Base-by-base conservation (phyloP, 371 early-diverging fungal species). In the Coemansia sp. region DNA sequence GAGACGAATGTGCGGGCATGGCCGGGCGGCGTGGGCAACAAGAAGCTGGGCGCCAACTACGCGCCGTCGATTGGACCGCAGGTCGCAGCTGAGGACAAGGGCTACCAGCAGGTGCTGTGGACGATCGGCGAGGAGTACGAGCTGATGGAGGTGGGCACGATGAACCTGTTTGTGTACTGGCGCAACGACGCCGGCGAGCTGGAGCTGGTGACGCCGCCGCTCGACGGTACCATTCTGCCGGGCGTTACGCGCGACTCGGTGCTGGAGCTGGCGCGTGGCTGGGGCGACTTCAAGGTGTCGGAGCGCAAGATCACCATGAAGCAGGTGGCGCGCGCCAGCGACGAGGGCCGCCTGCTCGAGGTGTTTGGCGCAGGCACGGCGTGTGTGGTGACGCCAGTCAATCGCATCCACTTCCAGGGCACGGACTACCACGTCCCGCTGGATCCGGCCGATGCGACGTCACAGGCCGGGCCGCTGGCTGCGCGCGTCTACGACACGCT, bases 191-290 rank as follows among this genome's bases (percentile, higher is more conserved):
- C 86, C 20, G 93, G 93, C 60, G 79, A 80, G 51, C 59, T 58
- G 11, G 97, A 97, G 81, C 87, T 97, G 39, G 86, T 92, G 23
- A 97, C 98, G 5, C 97, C 97, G 50, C 89, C 90, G n/a, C 86
- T 96, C 69, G 95, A 96, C 81, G 98, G 98, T 30, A 90, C 95
- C 58, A 96, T 97, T 72, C 86, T 97, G 64, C 96, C 97, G 5
- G 98, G 98, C 64, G 94, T 97, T 56, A 96, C 97, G 28, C 92
- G 98, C 67, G 94, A 93, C 84, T 94, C 94, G 25, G 92, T 97
- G 80, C 82, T 97, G 69, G 48, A 75, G 37, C 85, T 97, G 42
- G 86, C 94, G 20, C 86, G 89, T 56, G 68, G 80, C 37, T 96
- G 95, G 95, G 87, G 86, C 67, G 93, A 92, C 64, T 92, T 94